These are phyloP conservation scores for Ramularia endophylla DNA, from an alignment of 2,329 filamentous ascomycete species.

Conservation along the genomic window DNA sequence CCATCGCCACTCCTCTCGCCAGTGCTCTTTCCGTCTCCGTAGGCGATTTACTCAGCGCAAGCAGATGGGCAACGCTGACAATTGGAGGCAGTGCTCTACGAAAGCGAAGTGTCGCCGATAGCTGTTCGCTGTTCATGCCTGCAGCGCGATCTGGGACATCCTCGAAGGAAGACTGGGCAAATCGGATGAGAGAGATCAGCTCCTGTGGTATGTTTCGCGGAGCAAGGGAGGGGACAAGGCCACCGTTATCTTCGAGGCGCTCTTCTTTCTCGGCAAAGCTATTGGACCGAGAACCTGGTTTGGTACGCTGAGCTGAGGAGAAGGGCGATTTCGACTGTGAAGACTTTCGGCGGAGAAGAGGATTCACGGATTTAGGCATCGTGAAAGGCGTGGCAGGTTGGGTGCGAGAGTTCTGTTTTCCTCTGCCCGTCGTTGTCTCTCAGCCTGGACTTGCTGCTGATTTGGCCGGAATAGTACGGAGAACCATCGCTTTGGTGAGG, in stretches of 20 bases:
- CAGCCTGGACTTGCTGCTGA: conserved; percentile 7
- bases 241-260: conserved; percentile 55
- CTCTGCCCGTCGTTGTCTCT: conserved; percentile 1
- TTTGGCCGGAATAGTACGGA: not conserved
- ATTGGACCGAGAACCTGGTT: conserved; percentile 21
- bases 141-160: conserved; percentile 51
- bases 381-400: conserved; percentile 9
- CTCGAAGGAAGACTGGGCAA: conserved; percentile 60
- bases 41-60: conserved; percentile 56
- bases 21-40: conserved; percentile 63
- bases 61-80: conserved; percentile 60
- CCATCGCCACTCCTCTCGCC: conserved; percentile 52
- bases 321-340: conserved; percentile 37
- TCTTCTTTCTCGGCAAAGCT: conserved; percentile 28
- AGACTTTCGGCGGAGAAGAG: conserved; percentile 33
- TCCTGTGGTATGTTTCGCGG: conserved; percentile 60
- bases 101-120: conserved; percentile 59
- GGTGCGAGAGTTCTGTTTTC: conserved; percentile 1
- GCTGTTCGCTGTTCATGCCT: conserved; percentile 59
- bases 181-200: conserved; percentile 44
- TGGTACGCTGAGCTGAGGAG: conserved; percentile 32
- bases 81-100: conserved; percentile 56
- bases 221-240: conserved; percentile 48
- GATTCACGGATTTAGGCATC: conserved; percentile 25
- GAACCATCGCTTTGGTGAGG: conserved; percentile 5